Base-by-base conservation (phyloP, 2,329 filamentous ascomycete species). In the Paecilomyces formosus region DNA sequence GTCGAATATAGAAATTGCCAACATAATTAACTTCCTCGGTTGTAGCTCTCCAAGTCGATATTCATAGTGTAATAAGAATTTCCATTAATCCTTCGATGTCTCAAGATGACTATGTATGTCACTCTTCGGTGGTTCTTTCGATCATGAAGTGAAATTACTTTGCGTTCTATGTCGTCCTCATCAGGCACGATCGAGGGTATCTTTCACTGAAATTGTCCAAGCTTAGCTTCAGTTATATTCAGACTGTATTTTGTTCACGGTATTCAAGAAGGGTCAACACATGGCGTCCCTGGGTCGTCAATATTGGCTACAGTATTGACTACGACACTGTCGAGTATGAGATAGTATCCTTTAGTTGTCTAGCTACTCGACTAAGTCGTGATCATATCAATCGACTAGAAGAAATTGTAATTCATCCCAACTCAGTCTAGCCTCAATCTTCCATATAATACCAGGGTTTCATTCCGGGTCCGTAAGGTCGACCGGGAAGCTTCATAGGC, bases 401-500 rank as follows among this genome's bases (percentile, higher is more conserved):
- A 22, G n/a, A n/a, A n/a, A n/a, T n/a, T n/a, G n/a, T n/a, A n/a
- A n/a, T n/a, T n/a, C n/a, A n/a, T n/a, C n/a, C n/a, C n/a, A n/a
- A n/a, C n/a, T n/a, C n/a, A n/a, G n/a, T n/a, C 13, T 26, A 22
- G 49, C 18, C 18, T 26, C 22, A 52, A 52, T 15, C 13, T 24
- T 52, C 50, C 50, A 52, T 52, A 22, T 26, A 52, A 63, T 65
- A 67, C 59, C 64, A 64, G 53, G 60, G 58, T 50, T 56, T 58
- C 31, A 61, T 54, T 2, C 31, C 54, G 2, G 52, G 28, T 31
- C 35, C 55, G 56, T 67, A 72, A 22, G 55, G 53, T 3, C 55
- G 56, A 18, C 63, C 71, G 18, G 78, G 77, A 28, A 77, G 57
- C 30, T 65, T 65, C 73, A 80, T 78, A 3, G 78, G 78, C 15